These are phyloP conservation scores for Pilasporangium apinafurcum DNA, from an alignment of 352 stramenopile species.

Conservation along the genomic window DNA sequence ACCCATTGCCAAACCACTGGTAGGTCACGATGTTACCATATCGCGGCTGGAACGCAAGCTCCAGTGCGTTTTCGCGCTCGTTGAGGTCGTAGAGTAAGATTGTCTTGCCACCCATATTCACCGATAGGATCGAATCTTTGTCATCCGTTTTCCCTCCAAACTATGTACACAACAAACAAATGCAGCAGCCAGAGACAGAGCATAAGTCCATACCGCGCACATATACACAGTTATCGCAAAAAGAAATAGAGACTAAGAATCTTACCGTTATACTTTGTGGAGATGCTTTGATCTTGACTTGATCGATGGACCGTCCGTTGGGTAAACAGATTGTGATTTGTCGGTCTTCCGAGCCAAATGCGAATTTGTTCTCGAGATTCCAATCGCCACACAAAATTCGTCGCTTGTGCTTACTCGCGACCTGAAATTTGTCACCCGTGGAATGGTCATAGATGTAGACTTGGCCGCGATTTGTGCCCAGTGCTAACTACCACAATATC, in stretches of 20 bases:
- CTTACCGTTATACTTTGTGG: conserved; percentile 56
- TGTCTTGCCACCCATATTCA: conserved; percentile 89
- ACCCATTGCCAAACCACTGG: conserved; percentile 86
- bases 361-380: conserved; percentile 79
- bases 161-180: conserved; percentile 22
- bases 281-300: conserved; percentile 72
- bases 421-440: conserved; percentile 43
- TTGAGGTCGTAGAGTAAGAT: conserved; percentile 87
- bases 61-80: conserved; percentile 84
- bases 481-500: conserved; percentile 32
- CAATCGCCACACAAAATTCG: conserved; percentile 75
- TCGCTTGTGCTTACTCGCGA: conserved; percentile 70
- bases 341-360: conserved; percentile 69
- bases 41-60: conserved; percentile 86
- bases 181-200: no score
- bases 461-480: conserved; percentile 65
- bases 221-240: no score
- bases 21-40: conserved; percentile 89
- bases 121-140: conserved; percentile 73
- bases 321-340: conserved; percentile 75
- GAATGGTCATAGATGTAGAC: conserved; percentile 76
- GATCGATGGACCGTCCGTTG: conserved; percentile 56
- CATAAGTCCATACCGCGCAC: no score
- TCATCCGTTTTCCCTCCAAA: conserved; percentile 70
- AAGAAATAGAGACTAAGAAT: no score